Base-by-base conservation (phyloP, 805 yeast genomes). In the Candida nemodendra region DNA sequence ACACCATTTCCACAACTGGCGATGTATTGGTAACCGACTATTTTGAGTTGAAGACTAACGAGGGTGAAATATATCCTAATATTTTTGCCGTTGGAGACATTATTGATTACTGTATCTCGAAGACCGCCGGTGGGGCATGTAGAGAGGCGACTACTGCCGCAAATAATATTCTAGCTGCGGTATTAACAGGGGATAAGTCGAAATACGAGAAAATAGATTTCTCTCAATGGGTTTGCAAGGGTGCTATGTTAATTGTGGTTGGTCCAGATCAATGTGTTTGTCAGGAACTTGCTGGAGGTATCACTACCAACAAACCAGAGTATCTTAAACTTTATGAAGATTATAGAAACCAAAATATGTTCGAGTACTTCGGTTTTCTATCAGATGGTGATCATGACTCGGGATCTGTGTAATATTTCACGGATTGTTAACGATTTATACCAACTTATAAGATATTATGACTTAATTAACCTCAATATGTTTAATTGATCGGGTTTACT, bases 101-200 rank as follows among this genome's bases (percentile, higher is more conserved):
- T 4, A 34, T 36, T 13, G 50, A 44, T 15, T 26, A 44, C 8
- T 36, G 35, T 13, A 13, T 44, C 7, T 35, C 38, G 22, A 47
- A 47, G 17, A 44, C 48, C 1, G 51, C 51, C 12, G 51, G 51
- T 9, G 36, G 51, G 46, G 51, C 51, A 11, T 41, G 16, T 27
- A 35, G 42, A 16, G 24, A 47, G 23, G 51, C 48, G 8, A 12
- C 9, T 9, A 30, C 25, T n/a, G 45, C 41, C 11, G 47, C 34
- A 2, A 27, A 21, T n/a, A 45, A 42, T 21, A 37, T 43, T 4
- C 12, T 33, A n/a, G 32, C 36, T n/a, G 26, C 17, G 13, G 16
- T 33, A 17, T 19, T 27, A 12, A 23, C 33, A 16, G 39, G 42
- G 2, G 30, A 22, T 9, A 33, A 27, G 9, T 15, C 23, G 13